These are phyloP conservation scores for Rasamsonia emersonii DNA, from an alignment of 2,329 filamentous ascomycete genomes.

Conservation along the genomic window DNA sequence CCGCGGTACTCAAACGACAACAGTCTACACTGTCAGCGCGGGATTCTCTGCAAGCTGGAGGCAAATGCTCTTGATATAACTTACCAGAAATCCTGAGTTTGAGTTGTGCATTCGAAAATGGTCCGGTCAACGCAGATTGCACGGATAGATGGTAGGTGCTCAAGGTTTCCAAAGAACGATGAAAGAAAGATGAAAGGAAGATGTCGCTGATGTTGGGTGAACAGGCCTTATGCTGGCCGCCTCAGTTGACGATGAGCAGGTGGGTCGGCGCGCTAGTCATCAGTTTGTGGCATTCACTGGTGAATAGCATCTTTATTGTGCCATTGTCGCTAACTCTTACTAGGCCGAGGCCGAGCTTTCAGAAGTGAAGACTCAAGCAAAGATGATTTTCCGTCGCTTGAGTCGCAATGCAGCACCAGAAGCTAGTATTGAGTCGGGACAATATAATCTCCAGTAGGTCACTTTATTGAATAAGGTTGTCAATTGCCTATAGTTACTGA, in stretches of 20 bases:
- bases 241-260: slow-evolving; percentile 84
- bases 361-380: slow-evolving; percentile 85
- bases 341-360: slow-evolving; percentile 65
- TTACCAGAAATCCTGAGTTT: too few species aligned
- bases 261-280: slow-evolving; percentile 26
- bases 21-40: too few species aligned
- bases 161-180: not conserved
- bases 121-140: slow-evolving; percentile 92
- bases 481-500: not conserved
- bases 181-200: not conserved
- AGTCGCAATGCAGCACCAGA: slow-evolving; percentile 83
- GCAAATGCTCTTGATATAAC: too few species aligned
- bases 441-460: slow-evolving; percentile 75
- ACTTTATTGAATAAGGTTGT: slow-evolving; percentile 5
- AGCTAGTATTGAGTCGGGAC: slow-evolving; percentile 80
- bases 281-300: not conserved
- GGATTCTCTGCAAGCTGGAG: too few species aligned
- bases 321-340: slow-evolving; percentile 2
- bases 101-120: slow-evolving; percentile 56
- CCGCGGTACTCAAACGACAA: too few species aligned
- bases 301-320: slow-evolving; percentile 1
- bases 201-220: slow-evolving; percentile 17
- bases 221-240: slow-evolving; percentile 88
- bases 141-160: slow-evolving; percentile 68
- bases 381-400: slow-evolving; percentile 80